phyloP scores from a whole-genome alignment of 352 stramenopile genomes.

The Pythium plurisporium region DNA sequence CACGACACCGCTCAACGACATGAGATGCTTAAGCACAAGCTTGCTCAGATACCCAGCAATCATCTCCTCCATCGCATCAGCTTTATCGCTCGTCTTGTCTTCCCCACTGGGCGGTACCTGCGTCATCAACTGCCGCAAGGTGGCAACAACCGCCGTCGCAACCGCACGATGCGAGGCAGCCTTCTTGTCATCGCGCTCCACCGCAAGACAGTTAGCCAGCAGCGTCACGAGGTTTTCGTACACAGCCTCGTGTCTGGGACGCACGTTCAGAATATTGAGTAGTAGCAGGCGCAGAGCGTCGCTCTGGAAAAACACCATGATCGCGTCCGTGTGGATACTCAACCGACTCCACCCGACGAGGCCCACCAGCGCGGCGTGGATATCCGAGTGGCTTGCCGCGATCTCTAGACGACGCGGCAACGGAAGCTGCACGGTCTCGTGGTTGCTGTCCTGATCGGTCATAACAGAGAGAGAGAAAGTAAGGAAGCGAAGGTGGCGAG shows the following conservation, averaged over 20 bases:
- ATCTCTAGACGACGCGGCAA: slow-evolving; percentile 57
- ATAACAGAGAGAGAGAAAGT: too few relatives aligned
- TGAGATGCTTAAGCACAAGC: slow-evolving; percentile 40
- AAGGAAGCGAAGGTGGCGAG: too few relatives aligned
- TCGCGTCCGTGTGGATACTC: slow-evolving; percentile 56
- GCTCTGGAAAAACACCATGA: slow-evolving; percentile 68
- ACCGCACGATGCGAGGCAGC: slow-evolving; percentile 31
- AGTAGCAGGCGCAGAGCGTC: slow-evolving; percentile 57
- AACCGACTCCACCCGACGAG: slow-evolving; percentile 71
- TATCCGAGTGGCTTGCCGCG: slow-evolving; percentile 55
- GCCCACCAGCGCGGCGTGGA: slow-evolving; percentile 67
- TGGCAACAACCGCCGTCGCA: slow-evolving; percentile 37
- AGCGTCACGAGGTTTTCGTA: slow-evolving; percentile 57
- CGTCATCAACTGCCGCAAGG: slow-evolving; percentile 33
- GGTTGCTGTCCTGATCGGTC: background rate
- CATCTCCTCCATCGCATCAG: slow-evolving; percentile 19
- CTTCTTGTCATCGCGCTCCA: slow-evolving; percentile 31
- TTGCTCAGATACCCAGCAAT: slow-evolving; percentile 44
- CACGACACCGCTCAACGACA: slow-evolving; percentile 43
- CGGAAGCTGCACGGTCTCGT: slow-evolving; percentile 42
- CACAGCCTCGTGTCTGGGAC: slow-evolving; percentile 27
- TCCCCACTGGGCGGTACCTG: slow-evolving; percentile 12
- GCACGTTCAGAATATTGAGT: slow-evolving; percentile 49
- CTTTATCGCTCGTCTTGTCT: slow-evolving; percentile 6
- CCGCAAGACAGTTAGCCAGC: slow-evolving; percentile 56